Conservation (phyloP, 1,284 basidiomycete species). For the Ceratobasidium sp. region DNA sequence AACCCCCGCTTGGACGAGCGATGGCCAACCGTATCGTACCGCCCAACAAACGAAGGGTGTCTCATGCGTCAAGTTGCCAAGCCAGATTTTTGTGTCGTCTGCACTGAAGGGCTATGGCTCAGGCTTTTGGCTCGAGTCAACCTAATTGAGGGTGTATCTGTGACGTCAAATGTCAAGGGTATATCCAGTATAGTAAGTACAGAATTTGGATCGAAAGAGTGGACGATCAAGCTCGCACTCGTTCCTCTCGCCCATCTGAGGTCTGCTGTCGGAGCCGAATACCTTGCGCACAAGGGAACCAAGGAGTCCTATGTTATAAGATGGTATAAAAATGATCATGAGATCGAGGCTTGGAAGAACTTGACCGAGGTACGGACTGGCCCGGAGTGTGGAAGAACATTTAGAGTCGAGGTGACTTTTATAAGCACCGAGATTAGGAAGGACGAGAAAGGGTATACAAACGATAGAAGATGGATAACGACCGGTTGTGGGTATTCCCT, state of each 20-base stretch:
- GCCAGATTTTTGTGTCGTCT: constrained; percentile 77
- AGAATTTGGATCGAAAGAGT: constrained; percentile 49
- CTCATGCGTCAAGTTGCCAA: constrained; percentile 79
- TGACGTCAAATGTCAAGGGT: too few relatives aligned
- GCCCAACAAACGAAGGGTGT: constrained; percentile 83
- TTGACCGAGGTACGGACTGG: neutral
- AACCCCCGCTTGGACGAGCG: constrained; percentile 65
- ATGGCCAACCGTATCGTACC: constrained; percentile 59
- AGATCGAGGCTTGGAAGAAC: constrained; percentile 8
- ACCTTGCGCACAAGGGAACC: constrained; percentile 6
- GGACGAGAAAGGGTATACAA: constrained; percentile 10
- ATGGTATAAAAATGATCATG: neutral
- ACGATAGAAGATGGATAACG: neutral
- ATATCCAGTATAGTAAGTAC: too few relatives aligned
- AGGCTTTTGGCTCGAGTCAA: constrained; percentile 63
- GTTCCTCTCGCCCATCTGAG: constrained; percentile 68
- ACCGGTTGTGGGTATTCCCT: too few relatives aligned
- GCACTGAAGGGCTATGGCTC: constrained; percentile 74
- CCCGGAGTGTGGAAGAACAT: neutral
- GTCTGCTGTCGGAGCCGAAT: constrained; percentile 10
- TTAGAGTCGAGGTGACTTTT: constrained; percentile 4
- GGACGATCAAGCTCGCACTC: constrained; percentile 54
- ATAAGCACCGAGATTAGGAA: constrained; percentile 21
- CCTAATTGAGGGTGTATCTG: constrained; percentile 63
- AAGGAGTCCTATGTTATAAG: constrained; percentile 1